Conservation (phyloP, 1,139 yeast genomes). For the Hemisphaericaspora xylanilytica region DNA sequence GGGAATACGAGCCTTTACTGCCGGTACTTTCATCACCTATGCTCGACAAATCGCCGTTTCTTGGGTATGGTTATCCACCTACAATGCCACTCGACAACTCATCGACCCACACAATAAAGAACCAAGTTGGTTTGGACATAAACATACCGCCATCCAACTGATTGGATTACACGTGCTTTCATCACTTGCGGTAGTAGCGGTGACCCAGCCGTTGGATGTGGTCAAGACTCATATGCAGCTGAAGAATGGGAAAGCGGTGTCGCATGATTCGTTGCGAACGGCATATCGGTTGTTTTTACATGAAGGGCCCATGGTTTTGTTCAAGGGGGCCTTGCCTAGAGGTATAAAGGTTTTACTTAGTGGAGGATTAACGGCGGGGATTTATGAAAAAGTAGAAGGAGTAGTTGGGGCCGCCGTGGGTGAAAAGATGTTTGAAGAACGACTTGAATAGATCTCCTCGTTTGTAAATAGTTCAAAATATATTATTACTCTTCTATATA, state of each 20-base stretch:
- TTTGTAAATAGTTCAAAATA: slow-evolving; percentile 1
- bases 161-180: slow-evolving; percentile 54
- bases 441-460: slow-evolving; percentile 12
- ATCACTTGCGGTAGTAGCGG: slow-evolving; percentile 64
- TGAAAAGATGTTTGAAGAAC: slow-evolving; percentile 43
- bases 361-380: slow-evolving; percentile 74
- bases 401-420: slow-evolving; percentile 47
- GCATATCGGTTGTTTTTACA: slow-evolving; percentile 67
- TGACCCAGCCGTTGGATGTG: slow-evolving; percentile 91
- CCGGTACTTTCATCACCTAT: slow-evolving; percentile 79
- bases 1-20: slow-evolving; percentile 75
- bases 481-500: slow-evolving; percentile 37
- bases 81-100: slow-evolving; percentile 71
- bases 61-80: slow-evolving; percentile 80
- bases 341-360: slow-evolving; percentile 73
- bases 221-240: slow-evolving; percentile 87
- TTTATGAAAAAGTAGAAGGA: slow-evolving; percentile 61
- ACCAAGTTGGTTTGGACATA: slow-evolving; percentile 49
- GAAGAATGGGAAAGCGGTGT: slow-evolving; percentile 58
- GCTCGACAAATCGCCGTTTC: slow-evolving; percentile 77
- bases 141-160: slow-evolving; percentile 40
- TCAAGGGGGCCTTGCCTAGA: slow-evolving; percentile 82
- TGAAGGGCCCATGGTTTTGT: slow-evolving; percentile 64
- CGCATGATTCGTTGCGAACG: slow-evolving; percentile 69
- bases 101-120: slow-evolving; percentile 53